Evolutionary conservation across 2,329 filamentous ascomycete genomes (phyloP).

Genomic region (Hypoxylon sp.): DNA sequence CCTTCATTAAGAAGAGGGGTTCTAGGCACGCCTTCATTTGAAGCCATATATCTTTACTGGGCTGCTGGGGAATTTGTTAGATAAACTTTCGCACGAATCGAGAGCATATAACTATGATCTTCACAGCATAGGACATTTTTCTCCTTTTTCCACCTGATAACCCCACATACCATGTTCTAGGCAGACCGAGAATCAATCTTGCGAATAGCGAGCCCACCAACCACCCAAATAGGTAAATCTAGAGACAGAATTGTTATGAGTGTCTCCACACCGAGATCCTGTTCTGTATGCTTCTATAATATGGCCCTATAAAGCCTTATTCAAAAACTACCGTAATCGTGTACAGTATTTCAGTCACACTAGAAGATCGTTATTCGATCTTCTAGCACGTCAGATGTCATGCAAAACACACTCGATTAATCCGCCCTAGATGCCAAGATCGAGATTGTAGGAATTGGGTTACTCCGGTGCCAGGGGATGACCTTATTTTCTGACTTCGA

Average conservation of each 20-base stretch:
- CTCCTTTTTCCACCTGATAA: conserved; percentile 17
- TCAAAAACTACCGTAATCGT: neutral
- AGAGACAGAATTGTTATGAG: neutral
- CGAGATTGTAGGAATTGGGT: conserved; percentile 7
- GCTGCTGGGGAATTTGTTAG: neutral
- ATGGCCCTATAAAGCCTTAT: neutral
- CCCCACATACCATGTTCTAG: conserved; percentile 24
- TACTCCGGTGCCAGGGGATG: conserved; percentile 18
- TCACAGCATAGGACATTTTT: conserved; percentile 4
- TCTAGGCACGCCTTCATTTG: conserved; percentile 12
- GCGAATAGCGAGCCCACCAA: conserved; percentile 5
- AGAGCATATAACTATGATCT: neutral
- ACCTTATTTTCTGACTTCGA: conserved; percentile 16
- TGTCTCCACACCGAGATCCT: neutral
- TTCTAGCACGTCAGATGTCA: neutral
- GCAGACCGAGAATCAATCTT: conserved; percentile 17
- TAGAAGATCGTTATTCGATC: too few species aligned
- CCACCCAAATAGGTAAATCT: neutral
- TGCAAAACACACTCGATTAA: conserved; percentile 3
- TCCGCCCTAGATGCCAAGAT: conserved; percentile 9
- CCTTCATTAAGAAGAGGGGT: neutral
- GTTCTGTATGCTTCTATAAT: neutral
- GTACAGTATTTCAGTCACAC: neutral
- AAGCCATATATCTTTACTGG: neutral
- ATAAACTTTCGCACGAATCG: neutral